phyloP scores from a whole-genome alignment of 176 grass and related monocot species.

The Carex littledalei region DNA sequence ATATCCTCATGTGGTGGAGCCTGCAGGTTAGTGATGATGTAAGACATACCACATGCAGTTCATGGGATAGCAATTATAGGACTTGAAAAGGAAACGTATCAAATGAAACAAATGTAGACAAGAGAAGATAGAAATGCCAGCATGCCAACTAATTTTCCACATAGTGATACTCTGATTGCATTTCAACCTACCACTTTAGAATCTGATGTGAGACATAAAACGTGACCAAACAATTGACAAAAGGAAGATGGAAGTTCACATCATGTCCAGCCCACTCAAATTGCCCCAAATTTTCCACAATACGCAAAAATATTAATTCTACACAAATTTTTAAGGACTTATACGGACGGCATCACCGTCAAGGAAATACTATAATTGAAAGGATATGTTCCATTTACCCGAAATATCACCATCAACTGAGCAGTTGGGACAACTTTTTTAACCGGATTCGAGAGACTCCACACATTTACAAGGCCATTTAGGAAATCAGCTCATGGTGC shows the following conservation, averaged over 20 bases:
- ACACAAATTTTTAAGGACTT: not conserved
- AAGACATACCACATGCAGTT: slow-evolving; percentile 22
- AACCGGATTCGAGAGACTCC: not conserved
- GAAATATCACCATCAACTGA: not conserved
- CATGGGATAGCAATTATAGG: slow-evolving; percentile 20
- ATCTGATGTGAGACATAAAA: slow-evolving; percentile 12
- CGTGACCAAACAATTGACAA: slow-evolving; percentile 4
- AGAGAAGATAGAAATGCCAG: not conserved
- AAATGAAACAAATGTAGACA: not conserved
- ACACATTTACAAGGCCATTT: not conserved
- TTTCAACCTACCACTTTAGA: slow-evolving; percentile 13
- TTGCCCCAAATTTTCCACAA: slow-evolving; percentile 3
- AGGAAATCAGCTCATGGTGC: not conserved
- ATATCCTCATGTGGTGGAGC: not conserved
- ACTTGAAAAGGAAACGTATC: slow-evolving; percentile 21
- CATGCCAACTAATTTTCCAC: slow-evolving; percentile 26
- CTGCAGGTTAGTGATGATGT: not conserved
- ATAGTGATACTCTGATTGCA: not conserved
- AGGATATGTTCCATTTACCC: not conserved
- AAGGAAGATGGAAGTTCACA: slow-evolving; percentile 23
- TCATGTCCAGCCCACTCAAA: slow-evolving; percentile 16
- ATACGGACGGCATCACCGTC: not conserved
- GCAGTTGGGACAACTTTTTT: not conserved
- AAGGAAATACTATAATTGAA: slow-evolving; percentile 5
- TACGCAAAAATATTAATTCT: not conserved